Evolutionary conservation across 352 stramenopile genomes (phyloP), one percentile per base, ranked within the genome.

Genomic region (Phytophthora cryptogea): DNA sequence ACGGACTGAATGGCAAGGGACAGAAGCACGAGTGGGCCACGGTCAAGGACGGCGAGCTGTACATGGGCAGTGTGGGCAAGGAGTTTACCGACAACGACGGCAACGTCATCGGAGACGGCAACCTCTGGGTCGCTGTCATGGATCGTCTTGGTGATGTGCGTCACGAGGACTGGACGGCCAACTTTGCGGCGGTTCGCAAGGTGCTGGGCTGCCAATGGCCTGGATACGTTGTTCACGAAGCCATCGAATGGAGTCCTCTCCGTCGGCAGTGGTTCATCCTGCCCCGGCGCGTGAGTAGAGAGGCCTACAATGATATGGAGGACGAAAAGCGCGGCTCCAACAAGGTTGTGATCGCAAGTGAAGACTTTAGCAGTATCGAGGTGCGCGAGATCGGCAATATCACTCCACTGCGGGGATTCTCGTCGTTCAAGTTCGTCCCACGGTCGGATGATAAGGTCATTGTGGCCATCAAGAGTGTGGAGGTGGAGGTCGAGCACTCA

Each of bases 21-120:
- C 98, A 99, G 86, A 99, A 99, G 72, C 97, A 95, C 76, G 97
- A 99, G 79, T 99, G 97, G 97, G 92, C 96, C 4, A 99, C 97
- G 0, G 94, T 99, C 54, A 99, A 99, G 74, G 94, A 99, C 74
- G 94, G 85, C 32, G 90, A 98, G 70, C 78, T 99, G n/a, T 97
- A 96, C 58, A 96, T 99, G 73, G 97, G 97, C 40, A 98, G 85
- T 54, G 92, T 98, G 13, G 94, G 94, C 55, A 98, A 98, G 74
- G 93, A 98, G 70, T 98, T 93, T 66, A 98, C 91, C 0, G 83
- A 94, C 60, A 85, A 86, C 48, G 83, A 96, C 68, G 96, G 96
- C 48, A 84, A 83, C 26, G 84, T 99, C 63, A 80, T 96, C 13
- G 95, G 97, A 57, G 96, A 96, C 43, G 98, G 97, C 70, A 99